Base-by-base conservation (phyloP, 1,284 basidiomycete species). In the Ganoderma resinaceum region DNA sequence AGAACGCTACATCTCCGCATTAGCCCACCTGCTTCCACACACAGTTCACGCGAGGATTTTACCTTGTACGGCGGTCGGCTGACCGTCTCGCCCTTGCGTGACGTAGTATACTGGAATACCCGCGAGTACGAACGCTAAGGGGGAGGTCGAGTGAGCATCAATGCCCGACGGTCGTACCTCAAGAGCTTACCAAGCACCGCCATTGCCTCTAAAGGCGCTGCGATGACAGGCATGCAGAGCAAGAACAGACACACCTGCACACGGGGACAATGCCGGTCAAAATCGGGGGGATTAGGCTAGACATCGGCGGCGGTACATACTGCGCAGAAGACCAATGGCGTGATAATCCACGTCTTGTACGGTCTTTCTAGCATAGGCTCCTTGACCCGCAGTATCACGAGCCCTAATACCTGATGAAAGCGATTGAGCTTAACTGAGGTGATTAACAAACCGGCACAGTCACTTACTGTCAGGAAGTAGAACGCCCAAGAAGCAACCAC, bases 191-290 rank as follows among this genome's bases (percentile, higher is more conserved):
- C 90, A 68, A 97, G 86, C 2, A 96, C 96, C 1, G 95, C 91
- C 3, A 94, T 80, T 0, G 96, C 95, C 79, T 98, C 94, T 31
- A 93, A 80, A 0, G 97, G 98, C 18, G 97, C 96, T 2, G 96
- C 96, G 68, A 98, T 93, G 63, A 98, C 87, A 3, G 97, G 97
- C 95, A 99, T 98, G 75, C 94, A 91, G 6, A 99, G 83, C 62
- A 99, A 84, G 82, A 99, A 99, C 69, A 98, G 82, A 1, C 96
- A 95, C 26, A 97, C 91, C 90, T 95, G 63, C 53, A 64, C 40
- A 60, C 16, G 18, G 26, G 2, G 52, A 33, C 35, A 11, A 60
- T n/a, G 23, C 58, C 23, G 37, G 23, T 60, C 58, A 60, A n/a
- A n/a, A 14, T 40, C 58, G 37, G 18, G 35, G 31, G 37, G 26